Evolutionary conservation across 345 rosid species (phyloP).

Genomic region (Alliaria petiolata): DNA sequence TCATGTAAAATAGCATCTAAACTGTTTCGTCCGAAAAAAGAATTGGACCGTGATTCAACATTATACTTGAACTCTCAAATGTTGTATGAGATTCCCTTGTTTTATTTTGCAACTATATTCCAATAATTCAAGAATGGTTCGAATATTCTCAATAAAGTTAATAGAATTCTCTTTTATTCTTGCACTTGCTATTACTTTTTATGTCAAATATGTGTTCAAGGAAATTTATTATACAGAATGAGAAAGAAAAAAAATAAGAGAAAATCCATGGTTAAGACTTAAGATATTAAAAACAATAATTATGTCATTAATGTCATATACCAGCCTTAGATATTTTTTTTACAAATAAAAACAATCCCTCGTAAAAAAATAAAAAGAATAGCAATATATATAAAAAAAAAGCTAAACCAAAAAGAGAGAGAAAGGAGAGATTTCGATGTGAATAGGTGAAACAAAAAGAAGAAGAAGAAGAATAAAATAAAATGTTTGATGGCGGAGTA

Average conservation of each 20-base stretch:
- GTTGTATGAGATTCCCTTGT: neutral
- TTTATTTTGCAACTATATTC: neutral
- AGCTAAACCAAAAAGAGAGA: slow-evolving; percentile 18
- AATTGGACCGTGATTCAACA: neutral
- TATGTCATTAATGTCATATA: neutral
- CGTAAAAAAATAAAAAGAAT: slow-evolving; percentile 5
- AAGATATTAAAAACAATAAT: neutral
- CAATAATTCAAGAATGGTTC: slow-evolving; percentile 8
- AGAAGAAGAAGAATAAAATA: slow-evolving; percentile 4
- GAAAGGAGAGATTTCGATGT: slow-evolving; percentile 6
- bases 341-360: neutral
- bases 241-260: neutral
- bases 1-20: slow-evolving; percentile 6
- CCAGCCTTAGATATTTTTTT: slow-evolving; percentile 13
- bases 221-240: neutral
- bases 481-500: slow-evolving; percentile 86
- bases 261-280: neutral
- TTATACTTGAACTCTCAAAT: neutral
- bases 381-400: slow-evolving; percentile 16
- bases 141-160: slow-evolving; percentile 1
- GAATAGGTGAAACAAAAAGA: neutral
- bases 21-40: neutral
- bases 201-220: neutral
- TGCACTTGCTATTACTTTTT: neutral
- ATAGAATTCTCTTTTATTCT: neutral